These are phyloP conservation scores for Pseudocercospora eumusae DNA, from an alignment of 2,329 filamentous ascomycete genomes.

Conservation along the genomic window DNA sequence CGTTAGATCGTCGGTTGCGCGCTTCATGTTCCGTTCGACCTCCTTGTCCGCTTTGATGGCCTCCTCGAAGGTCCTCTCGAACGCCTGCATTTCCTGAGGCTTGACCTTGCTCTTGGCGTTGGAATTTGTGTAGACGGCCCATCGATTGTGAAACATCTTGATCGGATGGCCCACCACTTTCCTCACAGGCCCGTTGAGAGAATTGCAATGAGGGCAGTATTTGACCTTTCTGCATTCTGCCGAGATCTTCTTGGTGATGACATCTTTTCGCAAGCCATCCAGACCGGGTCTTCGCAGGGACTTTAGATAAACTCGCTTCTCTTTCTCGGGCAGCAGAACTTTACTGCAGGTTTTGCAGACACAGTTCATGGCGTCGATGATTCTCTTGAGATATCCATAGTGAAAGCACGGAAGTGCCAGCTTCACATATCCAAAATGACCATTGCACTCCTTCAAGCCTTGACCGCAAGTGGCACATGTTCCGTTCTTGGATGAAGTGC, in stretches of 20 bases:
- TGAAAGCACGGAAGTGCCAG: slow-evolving; percentile 92
- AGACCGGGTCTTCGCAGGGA: slow-evolving; percentile 78
- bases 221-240: slow-evolving; percentile 87
- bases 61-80: slow-evolving; percentile 80
- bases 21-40: slow-evolving; percentile 85
- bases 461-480: slow-evolving; percentile 82
- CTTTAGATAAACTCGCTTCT: slow-evolving; percentile 74
- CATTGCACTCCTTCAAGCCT: slow-evolving; percentile 79
- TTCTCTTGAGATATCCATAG: slow-evolving; percentile 92
- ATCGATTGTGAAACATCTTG: slow-evolving; percentile 94
- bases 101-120: slow-evolving; percentile 81
- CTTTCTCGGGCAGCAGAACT: slow-evolving; percentile 77
- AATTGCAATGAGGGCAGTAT: slow-evolving; percentile 75
- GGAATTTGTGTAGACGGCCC: slow-evolving; percentile 82
- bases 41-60: slow-evolving; percentile 78
- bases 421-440: slow-evolving; percentile 92
- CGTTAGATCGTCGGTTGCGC: slow-evolving; percentile 92
- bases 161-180: slow-evolving; percentile 80
- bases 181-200: slow-evolving; percentile 86
- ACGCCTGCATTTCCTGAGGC: slow-evolving; percentile 77
- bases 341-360: slow-evolving; percentile 93
- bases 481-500: slow-evolving; percentile 80
- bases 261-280: slow-evolving; percentile 81
- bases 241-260: slow-evolving; percentile 83
- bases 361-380: slow-evolving; percentile 86